Base-by-base conservation (phyloP, 768 basidiomycete species). In the Pleurotus tuoliensis region DNA sequence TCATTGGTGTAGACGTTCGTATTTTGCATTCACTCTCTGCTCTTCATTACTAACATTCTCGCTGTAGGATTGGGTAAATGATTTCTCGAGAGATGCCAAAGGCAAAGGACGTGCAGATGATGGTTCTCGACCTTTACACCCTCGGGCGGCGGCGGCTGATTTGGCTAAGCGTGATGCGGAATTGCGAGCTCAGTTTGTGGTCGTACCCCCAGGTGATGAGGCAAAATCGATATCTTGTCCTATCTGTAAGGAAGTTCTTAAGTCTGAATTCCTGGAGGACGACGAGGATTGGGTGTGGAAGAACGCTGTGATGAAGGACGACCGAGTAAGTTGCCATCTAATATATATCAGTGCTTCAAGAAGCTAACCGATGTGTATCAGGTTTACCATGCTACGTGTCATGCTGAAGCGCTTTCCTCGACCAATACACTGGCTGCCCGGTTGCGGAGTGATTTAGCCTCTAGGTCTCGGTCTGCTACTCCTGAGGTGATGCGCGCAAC, bases 271-370 rank as follows among this genome's bases (percentile, higher is more conserved):
- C 68, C 71, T 87, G 56, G 94, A 98, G 67, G 95, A 97, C 47
- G 94, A 95, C 59, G 96, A 98, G 74, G 96, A 97, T 59, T 98
- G 95, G 95, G 89, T 97, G 11, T 99, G 94, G 94, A 84, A 82
- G 67, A 96, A 99, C 66, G 93, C 95, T 0, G 78, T 92, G 16
- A 83, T 79, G 70, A 86, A 87, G 59, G 92, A 96, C 61, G 90
- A 89, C 56, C 82, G 82, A 76, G 94, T 94, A 68, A 55, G 86
- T 73, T n/a, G 22, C 25, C 18, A 15, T 53, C 18, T 37, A 22
- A 13, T 25, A 24, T 25, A 25, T 25, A 5, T 25, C 5, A 25
- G 24, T 25, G 1, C 8, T 39, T 58, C 24, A 3, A 20, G 51
- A 15, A 22, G 49, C 50, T 52, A 38, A 54, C n/a, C 59, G 47